These are phyloP conservation scores for Candida freyschussii DNA, from an alignment of 1,139 yeast genomes.

Conservation along the genomic window DNA sequence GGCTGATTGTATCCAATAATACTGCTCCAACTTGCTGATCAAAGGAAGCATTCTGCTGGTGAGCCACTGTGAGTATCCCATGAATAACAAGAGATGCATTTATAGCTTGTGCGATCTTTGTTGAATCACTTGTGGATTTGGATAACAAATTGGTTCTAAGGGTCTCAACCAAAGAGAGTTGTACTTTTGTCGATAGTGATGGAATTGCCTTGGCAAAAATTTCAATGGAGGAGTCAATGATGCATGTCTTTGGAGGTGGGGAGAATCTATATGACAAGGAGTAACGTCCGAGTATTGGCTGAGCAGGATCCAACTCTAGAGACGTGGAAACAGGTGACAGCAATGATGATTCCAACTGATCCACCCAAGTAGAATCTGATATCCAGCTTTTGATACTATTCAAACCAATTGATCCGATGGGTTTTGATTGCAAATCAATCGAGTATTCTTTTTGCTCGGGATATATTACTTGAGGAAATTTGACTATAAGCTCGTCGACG, in stretches of 20 bases:
- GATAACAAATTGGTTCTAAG: slow-evolving; percentile 51
- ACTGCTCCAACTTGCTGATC: slow-evolving; percentile 40
- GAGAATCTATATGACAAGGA: slow-evolving; percentile 27
- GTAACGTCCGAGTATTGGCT: slow-evolving; percentile 29
- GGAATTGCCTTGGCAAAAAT: slow-evolving; percentile 72
- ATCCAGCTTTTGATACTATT: slow-evolving; percentile 27
- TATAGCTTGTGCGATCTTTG: slow-evolving; percentile 49
- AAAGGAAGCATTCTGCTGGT: slow-evolving; percentile 11
- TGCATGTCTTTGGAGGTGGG: slow-evolving; percentile 43
- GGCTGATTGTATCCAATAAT: slow-evolving; percentile 54
- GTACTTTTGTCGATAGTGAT: slow-evolving; percentile 70
- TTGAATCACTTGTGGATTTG: slow-evolving; percentile 29
- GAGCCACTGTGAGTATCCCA: slow-evolving; percentile 40
- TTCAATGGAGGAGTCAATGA: slow-evolving; percentile 74
- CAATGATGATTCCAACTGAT: slow-evolving; percentile 30
- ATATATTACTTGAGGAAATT: slow-evolving; percentile 13
- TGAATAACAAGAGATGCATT: slow-evolving; percentile 64
- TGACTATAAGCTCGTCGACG: slow-evolving; percentile 33
- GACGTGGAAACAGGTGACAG: slow-evolving; percentile 35
- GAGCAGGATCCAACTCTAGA: slow-evolving; percentile 36
- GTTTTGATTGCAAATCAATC: slow-evolving; percentile 17
- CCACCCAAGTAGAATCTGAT: slow-evolving; percentile 32
- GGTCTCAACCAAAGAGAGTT: slow-evolving; percentile 79
- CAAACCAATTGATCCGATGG: slow-evolving; percentile 9
- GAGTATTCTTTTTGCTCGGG: slow-evolving; percentile 11